These are phyloP conservation scores for Amaranthus cruentus DNA, from an alignment of 148 eudicot species.

Conservation along the genomic window DNA sequence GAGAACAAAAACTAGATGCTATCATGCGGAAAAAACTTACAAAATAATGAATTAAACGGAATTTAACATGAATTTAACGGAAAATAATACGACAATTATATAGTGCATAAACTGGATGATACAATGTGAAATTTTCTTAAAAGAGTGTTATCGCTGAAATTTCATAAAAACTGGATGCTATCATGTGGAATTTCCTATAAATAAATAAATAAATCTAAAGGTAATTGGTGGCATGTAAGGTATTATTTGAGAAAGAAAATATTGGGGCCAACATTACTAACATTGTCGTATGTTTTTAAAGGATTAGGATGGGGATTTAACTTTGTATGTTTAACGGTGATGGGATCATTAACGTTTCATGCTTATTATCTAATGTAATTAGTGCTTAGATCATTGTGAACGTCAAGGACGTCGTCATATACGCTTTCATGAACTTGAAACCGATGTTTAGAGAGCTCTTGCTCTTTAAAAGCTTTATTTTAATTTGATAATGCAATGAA, in stretches of 20 bases:
- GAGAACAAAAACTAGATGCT: too few relatives aligned
- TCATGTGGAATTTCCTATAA: too few relatives aligned
- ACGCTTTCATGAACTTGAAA: slow-evolving; percentile 89
- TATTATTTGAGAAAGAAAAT: slow-evolving; percentile 88
- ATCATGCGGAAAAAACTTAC: too few relatives aligned
- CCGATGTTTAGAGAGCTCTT: slow-evolving; percentile 39
- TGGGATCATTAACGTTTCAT: slow-evolving; percentile 82
- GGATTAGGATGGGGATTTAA: slow-evolving; percentile 88
- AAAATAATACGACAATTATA: too few relatives aligned
- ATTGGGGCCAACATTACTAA: slow-evolving; percentile 85
- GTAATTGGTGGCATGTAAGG: slow-evolving; percentile 97
- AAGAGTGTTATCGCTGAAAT: too few relatives aligned
- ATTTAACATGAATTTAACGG: too few relatives aligned
- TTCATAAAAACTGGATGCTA: too few relatives aligned
- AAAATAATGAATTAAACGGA: too few relatives aligned
- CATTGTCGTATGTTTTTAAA: slow-evolving; percentile 75
- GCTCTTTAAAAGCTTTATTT: too few relatives aligned
- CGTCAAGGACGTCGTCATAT: slow-evolving; percentile 83
- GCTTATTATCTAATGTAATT: slow-evolving; percentile 78
- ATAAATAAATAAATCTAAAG: slow-evolving; percentile 19
- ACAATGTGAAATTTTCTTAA: too few relatives aligned
- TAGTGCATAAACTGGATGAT: too few relatives aligned
- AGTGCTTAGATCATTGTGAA: slow-evolving; percentile 83
- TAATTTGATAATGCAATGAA: too few relatives aligned
- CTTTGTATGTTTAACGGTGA: slow-evolving; percentile 62